Percentiles rank a stretch among this genome's conserved stretches.
phyloP scores from a whole-genome alignment of 176 grass and related monocot species.

The Eragrostis nindensis region DNA sequence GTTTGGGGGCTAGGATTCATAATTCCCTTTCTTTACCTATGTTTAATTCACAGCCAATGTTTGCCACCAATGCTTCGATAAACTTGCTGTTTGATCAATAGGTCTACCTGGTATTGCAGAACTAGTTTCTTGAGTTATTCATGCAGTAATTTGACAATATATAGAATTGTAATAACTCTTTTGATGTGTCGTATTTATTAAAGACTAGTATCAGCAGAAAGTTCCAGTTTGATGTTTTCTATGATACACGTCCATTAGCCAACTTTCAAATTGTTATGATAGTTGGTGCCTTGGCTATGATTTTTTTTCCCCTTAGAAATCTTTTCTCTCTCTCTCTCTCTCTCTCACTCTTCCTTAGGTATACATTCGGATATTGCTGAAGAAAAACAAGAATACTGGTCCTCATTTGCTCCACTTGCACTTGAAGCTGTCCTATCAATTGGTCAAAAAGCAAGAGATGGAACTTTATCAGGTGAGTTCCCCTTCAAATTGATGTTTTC shows the following conservation, averaged over 20 bases:
- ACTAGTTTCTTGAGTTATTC: conserved; percentile 9
- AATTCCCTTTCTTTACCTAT: not conserved
- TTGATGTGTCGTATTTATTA: conserved; percentile 1
- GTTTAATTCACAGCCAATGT: conserved; percentile 3
- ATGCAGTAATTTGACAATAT: not conserved
- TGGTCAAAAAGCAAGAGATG: conserved; percentile 87
- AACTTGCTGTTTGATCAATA: conserved; percentile 7
- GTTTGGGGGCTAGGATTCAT: conserved; percentile 20
- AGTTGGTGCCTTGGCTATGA: too few species aligned
- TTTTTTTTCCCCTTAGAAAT: too few species aligned
- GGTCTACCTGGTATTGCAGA: conserved; percentile 2
- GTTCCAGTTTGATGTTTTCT: conserved; percentile 19
- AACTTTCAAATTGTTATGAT: not conserved
- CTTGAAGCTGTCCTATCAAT: conserved; percentile 85
- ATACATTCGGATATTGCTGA: conserved; percentile 94
- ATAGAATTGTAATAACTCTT: conserved; percentile 10
- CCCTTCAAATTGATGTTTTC: conserved; percentile 27
- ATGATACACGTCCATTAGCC: not conserved
- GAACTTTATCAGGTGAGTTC: conserved; percentile 70
- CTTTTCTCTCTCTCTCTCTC: too few species aligned
- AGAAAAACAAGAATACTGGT: conserved; percentile 89
- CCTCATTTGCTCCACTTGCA: conserved; percentile 68
- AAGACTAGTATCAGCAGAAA: not conserved
- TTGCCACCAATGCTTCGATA: not conserved
- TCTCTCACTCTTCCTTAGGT: conserved; percentile 57